Base-by-base conservation (phyloP, 163 green algal genomes). In the Chlorella variabilis region DNA sequence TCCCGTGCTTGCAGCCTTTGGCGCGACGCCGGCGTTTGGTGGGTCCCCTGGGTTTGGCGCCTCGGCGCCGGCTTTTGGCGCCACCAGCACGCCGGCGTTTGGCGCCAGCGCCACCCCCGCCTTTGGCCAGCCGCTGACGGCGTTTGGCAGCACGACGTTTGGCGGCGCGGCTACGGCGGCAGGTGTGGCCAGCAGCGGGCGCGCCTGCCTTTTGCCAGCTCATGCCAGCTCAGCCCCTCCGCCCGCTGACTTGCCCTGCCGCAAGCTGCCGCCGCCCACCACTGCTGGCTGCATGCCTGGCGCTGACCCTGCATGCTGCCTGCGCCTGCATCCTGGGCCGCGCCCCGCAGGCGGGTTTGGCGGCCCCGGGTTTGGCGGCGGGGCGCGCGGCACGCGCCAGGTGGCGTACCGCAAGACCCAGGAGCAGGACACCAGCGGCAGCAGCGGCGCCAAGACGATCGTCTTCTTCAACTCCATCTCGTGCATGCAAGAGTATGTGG, bases 381-480 rank as follows among this genome's bases (percentile, higher is more conserved):
- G 42, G 20, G 58, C 82, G 34, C 70, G 69, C 3, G 89, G 91
- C 75, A 91, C 91, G 0, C 81, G 91, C n/a, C 51, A 66, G 4
- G 82, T 87, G 29, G 75, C 84, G 2, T 92, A 84, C 58, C 76
- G 62, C 31, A 94, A 94, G 73, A 90, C 83, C 29, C 85, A 91
- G 54, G 92, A 89, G 56, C 61, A 71, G 63, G 81, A 88, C 45
- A 27, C 62, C n/a, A 73, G 61, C 39, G 39, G 39, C 48, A 71
- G 20, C 75, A 63, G 11, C 9, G 75, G 59, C 3, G 7, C 21
- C 29, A 73, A 81, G 61, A 51, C 74, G 59, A 56, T 80, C 1
- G 84, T 90, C 11, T 94, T 91, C 83, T 95, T 94, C 80, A 89
- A 90, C 74, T 92, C 82, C 81, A 97, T 98, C 41, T 89, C 84